Conservation (phyloP, 1,139 yeast species). For the Nakaseomyces bracarensis region DNA sequence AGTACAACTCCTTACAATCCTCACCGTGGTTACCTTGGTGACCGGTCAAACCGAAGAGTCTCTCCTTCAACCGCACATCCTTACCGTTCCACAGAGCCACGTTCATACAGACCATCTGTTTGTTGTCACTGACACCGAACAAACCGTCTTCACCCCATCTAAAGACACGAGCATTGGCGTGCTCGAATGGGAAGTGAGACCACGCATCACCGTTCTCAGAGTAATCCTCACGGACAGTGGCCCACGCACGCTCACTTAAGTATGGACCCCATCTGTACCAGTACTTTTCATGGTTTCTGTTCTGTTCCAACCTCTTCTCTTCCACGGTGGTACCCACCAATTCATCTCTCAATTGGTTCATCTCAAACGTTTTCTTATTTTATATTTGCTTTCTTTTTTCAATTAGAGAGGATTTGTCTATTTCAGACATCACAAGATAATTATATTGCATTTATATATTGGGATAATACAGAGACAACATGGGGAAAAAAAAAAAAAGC, state of each 20-base stretch:
- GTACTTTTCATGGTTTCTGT: constrained; percentile 47
- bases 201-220: constrained; percentile 83
- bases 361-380: constrained; percentile 2
- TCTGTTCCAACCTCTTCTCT: constrained; percentile 56
- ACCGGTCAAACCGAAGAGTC: constrained; percentile 79
- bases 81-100: constrained; percentile 87
- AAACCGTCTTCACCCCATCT: constrained; percentile 96
- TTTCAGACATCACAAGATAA: too few relatives aligned
- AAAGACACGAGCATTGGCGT: constrained; percentile 69
- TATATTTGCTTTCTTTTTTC: too few relatives aligned
- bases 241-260: constrained; percentile 83
- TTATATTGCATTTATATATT: too few relatives aligned
- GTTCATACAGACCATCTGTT: constrained; percentile 64
- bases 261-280: constrained; percentile 92
- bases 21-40: constrained; percentile 94
- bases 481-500: too few relatives aligned
- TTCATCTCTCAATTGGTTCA: constrained; percentile 16
- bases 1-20: constrained; percentile 80
- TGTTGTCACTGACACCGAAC: constrained; percentile 82
- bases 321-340: constrained; percentile 42
- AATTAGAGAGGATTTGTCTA: too few relatives aligned
- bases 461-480: too few relatives aligned
- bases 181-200: constrained; percentile 81
- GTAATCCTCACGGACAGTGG: constrained; percentile 89
- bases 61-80: constrained; percentile 77